Conservation (phyloP, 306 rosid species). For the Dryas alaskensis region DNA sequence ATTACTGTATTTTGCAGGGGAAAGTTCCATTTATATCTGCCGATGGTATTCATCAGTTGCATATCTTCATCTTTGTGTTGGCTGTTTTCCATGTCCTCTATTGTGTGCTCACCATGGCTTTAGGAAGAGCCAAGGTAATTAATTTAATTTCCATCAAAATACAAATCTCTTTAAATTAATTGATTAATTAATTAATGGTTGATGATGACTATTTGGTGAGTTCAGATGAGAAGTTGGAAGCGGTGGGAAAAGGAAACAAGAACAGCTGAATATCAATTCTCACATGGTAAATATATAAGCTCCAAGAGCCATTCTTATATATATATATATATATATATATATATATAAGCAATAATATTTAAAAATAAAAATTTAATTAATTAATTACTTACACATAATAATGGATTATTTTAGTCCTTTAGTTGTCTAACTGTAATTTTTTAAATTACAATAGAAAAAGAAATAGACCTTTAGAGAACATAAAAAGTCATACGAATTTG, state of each 20-base stretch:
- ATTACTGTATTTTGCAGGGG: conserved; percentile 36
- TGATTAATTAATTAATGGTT: neutral
- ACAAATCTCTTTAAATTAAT: neutral
- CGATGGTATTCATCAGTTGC: conserved; percentile 78
- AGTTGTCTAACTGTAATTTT: neutral
- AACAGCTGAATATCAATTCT: conserved; percentile 71
- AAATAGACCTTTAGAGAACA: neutral
- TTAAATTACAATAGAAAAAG: neutral
- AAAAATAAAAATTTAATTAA: neutral
- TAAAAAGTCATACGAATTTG: too few relatives aligned
- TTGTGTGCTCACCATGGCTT: conserved; percentile 64
- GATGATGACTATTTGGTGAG: neutral
- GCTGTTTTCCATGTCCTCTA: conserved; percentile 69
- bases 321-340: too few relatives aligned
- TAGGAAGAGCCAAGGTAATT: conserved; percentile 68
- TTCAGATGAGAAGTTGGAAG: conserved; percentile 89
- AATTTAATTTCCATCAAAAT: neutral
- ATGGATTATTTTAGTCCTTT: neutral
- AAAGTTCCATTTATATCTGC: conserved; percentile 61
- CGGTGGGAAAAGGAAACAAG: conserved; percentile 84
- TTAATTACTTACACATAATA: neutral
- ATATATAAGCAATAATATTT: neutral
- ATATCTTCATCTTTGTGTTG: conserved; percentile 73
- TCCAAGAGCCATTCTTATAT: neutral
- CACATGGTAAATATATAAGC: conserved; percentile 52